These are phyloP conservation scores for Globisporangium splendens DNA, from an alignment of 352 stramenopile species.

Conservation along the genomic window DNA sequence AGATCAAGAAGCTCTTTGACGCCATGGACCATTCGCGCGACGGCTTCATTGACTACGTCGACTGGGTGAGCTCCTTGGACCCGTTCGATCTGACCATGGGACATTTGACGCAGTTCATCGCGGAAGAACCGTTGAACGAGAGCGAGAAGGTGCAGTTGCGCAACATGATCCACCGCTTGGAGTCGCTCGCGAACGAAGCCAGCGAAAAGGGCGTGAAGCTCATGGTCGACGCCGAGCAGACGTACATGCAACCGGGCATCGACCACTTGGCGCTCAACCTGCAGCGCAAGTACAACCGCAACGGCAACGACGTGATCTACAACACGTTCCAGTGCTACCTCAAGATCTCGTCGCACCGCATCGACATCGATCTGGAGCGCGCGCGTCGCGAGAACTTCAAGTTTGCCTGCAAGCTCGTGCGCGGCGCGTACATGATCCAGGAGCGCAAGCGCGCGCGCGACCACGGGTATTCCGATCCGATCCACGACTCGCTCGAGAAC, in stretches of 20 bases:
- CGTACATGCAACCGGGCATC: conserved; percentile 97
- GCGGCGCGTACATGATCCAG: conserved; percentile 98
- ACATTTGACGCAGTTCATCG: conserved; percentile 84
- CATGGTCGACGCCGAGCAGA: conserved; percentile 98
- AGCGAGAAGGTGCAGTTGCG: conserved; percentile 90
- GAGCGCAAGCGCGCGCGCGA: conserved; percentile 90
- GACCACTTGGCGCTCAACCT: conserved; percentile 90
- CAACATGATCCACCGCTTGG: conserved; percentile 86
- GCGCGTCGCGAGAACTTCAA: conserved; percentile 89
- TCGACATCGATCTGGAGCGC: conserved; percentile 92
- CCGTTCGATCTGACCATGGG: conserved; percentile 89
- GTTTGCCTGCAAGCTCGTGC: conserved; percentile 97
- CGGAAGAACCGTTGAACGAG: conserved; percentile 70
- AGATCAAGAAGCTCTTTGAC: conserved; percentile 61
- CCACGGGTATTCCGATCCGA: conserved; percentile 84
- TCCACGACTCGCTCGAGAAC: conserved; percentile 91
- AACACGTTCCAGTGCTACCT: conserved; percentile 99
- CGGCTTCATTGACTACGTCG: conserved; percentile 91
- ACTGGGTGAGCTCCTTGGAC: conserved; percentile 92
- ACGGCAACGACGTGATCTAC: conserved; percentile 90
- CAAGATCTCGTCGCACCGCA: conserved; percentile 86
- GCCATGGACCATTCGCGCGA: conserved; percentile 64
- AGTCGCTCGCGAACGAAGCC: conserved; percentile 71
- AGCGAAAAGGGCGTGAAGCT: conserved; percentile 84
- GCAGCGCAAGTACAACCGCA: conserved; percentile 89